Base-by-base conservation (phyloP, 2,329 filamentous ascomycete species). In the Colletotrichum limetticola region DNA sequence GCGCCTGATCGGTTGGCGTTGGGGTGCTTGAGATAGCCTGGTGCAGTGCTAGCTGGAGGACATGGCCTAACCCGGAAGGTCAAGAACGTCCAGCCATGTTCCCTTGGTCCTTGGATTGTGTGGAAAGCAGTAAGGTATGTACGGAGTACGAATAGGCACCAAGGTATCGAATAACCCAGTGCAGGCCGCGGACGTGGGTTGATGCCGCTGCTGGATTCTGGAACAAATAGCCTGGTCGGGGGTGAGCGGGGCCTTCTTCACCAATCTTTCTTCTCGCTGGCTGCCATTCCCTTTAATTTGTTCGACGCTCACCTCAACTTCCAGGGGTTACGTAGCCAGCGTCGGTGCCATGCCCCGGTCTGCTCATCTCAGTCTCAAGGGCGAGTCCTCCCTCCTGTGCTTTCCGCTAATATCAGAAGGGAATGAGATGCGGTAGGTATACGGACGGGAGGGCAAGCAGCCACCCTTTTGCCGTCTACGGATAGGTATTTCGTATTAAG, bases 361-460 rank as follows among this genome's bases (percentile, higher is more conserved):
- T 62, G 22, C 19, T 62, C 53, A 42, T 49, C 30, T 59, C 66
- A 60, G 59, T 60, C 26, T 26, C 52, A 61, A 61, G 60, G 56
- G 37, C 46, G 60, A 35, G 37, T 42, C 30, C 53, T 53, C 22
- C 16, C 59, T 19, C 28, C 32, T 22, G 19, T 26, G 22, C 52
- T 59, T 65, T 55, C 61, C 28, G 52, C 67, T 60, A 58, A 66
- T 22, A n/a, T 53, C 57, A 28, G 49, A 56, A 37, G 46, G 49
- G 35, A 22, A 35, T 49, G 66, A 24, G 30, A 53, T 60, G 70
- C 60, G 55, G 60, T 49, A 70, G 55, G 60, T 49, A 70, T 70
- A 72, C 62, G 19, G 32, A 71, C 65, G 67, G 28, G 55, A 69
- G 60, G 24, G 71, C 35, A 66, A 73, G 58, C 61, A 71, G 71